A percentile compares a stretch with the other conserved stretches of the same genome.
Conservation (phyloP, 331 rosid species). For the Malus hybrid region DNA sequence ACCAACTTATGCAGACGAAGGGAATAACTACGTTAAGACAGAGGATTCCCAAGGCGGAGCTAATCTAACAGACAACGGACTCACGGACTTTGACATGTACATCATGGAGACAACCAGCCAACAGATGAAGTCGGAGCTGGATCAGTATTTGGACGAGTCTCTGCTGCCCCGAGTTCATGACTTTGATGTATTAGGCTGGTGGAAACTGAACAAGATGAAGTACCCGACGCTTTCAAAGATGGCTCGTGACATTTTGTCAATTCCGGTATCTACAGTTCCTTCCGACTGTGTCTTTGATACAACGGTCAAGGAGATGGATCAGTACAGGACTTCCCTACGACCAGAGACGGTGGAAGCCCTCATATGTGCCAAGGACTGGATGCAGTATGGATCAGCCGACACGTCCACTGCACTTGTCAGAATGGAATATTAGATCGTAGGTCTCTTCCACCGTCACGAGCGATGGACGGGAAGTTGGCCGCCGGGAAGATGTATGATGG, state of each 20-base stretch:
- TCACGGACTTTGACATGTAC: conserved; percentile 83
- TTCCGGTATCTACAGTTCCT: conserved; percentile 62
- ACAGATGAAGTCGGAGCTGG: conserved; percentile 78
- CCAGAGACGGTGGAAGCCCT: conserved; percentile 92
- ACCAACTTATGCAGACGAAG: conserved; percentile 76
- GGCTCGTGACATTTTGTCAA: conserved; percentile 76
- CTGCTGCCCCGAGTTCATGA: conserved; percentile 75
- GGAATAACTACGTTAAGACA: conserved; percentile 26
- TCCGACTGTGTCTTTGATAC: conserved; percentile 52
- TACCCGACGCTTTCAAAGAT: conserved; percentile 92
- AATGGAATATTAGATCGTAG: conserved; percentile 52
- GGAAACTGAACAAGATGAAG: conserved; percentile 86
- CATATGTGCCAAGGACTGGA: conserved; percentile 92
- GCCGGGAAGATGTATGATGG: background rate
- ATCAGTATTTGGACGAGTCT: conserved; percentile 86
- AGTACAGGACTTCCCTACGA: conserved; percentile 60
- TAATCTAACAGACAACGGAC: conserved; percentile 59
- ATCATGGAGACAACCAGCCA: conserved; percentile 92
- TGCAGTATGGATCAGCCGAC: conserved; percentile 51
- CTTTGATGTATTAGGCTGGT: conserved; percentile 79
- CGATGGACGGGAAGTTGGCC: background rate
- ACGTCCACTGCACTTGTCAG: conserved; percentile 39
- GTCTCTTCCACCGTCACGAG: background rate
- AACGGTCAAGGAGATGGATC: conserved; percentile 63
- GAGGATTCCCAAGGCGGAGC: conserved; percentile 57